Base-by-base conservation (phyloP, 2,329 filamentous ascomycete genomes). In the Fusarium nematophilum region DNA sequence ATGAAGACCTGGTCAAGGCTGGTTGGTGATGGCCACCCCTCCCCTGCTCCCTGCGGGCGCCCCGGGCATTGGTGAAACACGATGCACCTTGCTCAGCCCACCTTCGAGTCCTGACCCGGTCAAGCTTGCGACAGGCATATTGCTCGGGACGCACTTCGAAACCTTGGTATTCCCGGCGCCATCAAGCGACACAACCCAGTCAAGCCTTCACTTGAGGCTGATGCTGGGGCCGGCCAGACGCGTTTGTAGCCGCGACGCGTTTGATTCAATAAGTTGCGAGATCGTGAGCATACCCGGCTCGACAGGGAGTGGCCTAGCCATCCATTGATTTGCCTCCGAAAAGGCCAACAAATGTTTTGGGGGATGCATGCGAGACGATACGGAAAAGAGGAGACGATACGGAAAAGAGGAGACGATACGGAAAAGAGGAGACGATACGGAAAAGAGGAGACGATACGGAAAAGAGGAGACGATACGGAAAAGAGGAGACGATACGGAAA, bases 41-140 rank as follows among this genome's bases (percentile, higher is more conserved):
- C 59, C 68, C 68, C 54, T 68, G 59, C 62, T 49, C 49, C 52
- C 63, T 70, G 71, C 68, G 67, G 69, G 65, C 61, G 67, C 72
- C 77, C 78, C 71, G 73, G 76, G 73, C 74, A 69, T 68, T 80
- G 75, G 78, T 83, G 82, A 84, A 84, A 84, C 82, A 79, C 72
- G 70, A 75, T 66, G 64, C 73, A 77, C 79, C 81, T 77, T 83
- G 79, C 66, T 78, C 79, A 78, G 78, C 75, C 78, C 72, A 70
- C 70, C 57, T 68, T 63, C 71, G 69, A 75, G 74, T 77, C 76
- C 74, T 74, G 72, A 72, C 75, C 72, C 67, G 72, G 77, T 65
- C 74, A 78, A 73, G 76, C 74, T 78, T 80, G 78, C 76, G 75
- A 78, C 75, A 75, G 72, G 73, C 60, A 52, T 62, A 53, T 55